Base-by-base conservation (phyloP, 768 basidiomycete genomes). In the Psilocybe cubensis region DNA sequence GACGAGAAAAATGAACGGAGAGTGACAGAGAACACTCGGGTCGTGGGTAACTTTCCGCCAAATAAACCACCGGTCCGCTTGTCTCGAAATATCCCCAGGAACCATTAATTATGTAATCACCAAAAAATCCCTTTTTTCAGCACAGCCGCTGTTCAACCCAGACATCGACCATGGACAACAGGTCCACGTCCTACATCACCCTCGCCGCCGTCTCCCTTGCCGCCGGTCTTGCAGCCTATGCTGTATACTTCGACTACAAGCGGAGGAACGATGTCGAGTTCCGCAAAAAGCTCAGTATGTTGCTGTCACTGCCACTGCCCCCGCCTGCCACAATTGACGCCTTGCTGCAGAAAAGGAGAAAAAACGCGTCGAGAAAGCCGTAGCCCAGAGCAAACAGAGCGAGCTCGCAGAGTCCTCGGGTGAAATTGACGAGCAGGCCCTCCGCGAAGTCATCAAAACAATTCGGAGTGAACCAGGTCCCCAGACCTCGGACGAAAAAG, bases 161-260 rank as follows among this genome's bases (percentile, higher is more conserved):
- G 57, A 63, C 58, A 58, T 54, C 63, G 68, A 70, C 68, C 66
- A 80, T 78, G 76, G 71, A 71, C 68, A 75, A 70, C 58, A 72
- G 74, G 64, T 68, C 74, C 51, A 68, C 71, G 54, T 74, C 70
- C 53, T 66, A 75, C 56, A 70, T 82, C 66, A 74, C 79, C 50
- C 70, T 80, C 64, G 79, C 81, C 24, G 77, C 77, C 31, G 70
- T 79, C 64, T 76, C 80, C 35, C 72, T 87, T 35, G 80, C 87
- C 20, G 81, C 83, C 42, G 80, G 86, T 44, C 65, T 87, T 35
- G 72, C 91, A 31, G 93, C 87, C 21, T 98, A 98, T 72, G 94
- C 91, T 27, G 81, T 85, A 52, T 98, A 94, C 76, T 99, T 98
- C 67, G 97, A 99, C 80, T 88, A 96, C 79, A 92, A 84, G 78